Evolutionary conservation across 1,284 basidiomycete genomes (phyloP), one percentile per base, ranked within the genome.

Genomic region (Cryptococcus sp.): DNA sequence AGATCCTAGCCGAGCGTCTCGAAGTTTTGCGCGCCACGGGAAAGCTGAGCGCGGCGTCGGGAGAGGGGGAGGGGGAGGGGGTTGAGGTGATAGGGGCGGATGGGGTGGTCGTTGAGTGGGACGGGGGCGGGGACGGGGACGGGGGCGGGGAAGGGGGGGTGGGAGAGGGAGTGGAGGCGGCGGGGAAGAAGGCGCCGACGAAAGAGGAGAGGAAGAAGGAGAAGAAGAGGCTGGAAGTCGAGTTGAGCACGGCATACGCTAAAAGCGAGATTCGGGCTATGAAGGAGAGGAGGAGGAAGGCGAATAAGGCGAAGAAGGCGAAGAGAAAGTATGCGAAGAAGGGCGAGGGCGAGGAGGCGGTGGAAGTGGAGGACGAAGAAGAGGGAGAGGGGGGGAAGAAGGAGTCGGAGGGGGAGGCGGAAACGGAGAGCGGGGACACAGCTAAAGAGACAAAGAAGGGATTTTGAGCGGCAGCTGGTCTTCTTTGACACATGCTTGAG

Each of bases 231-330:
- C 56, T 63, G 43, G 63, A 60, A 39, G 53, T 48, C 35, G 45
- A 37, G 18, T 18, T 63, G 37, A 59, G 58, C n/a, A 50, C 24
- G 18, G 50, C 44, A 11, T 69, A 64, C 53, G 69, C 70, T 4
- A 69, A 70, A 43, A 57, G 66, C 16, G 78, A 78, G 58, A 62
- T 75, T 47, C 63, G 69, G 45, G 73, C 69, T 58, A 72, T 73
- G 52, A 76, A 74, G 58, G 75, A 74, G 59, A 52, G 74, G n/a
- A 56, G 69, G 51, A 58, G 77, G 54, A 77, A 78, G 56, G 55
- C 64, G 21, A 77, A 77, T 52, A 66, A 69, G 45, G 61, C 60
- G 28, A 75, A 76, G 59, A 79, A 79, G 65, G 62, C 66, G 4
- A 73, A 71, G 57, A 66, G 66, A 59, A 73, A 75, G 61, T 57